phyloP scores from a whole-genome alignment of 2,329 filamentous ascomycete genomes.

The Aspergillus sp. region DNA sequence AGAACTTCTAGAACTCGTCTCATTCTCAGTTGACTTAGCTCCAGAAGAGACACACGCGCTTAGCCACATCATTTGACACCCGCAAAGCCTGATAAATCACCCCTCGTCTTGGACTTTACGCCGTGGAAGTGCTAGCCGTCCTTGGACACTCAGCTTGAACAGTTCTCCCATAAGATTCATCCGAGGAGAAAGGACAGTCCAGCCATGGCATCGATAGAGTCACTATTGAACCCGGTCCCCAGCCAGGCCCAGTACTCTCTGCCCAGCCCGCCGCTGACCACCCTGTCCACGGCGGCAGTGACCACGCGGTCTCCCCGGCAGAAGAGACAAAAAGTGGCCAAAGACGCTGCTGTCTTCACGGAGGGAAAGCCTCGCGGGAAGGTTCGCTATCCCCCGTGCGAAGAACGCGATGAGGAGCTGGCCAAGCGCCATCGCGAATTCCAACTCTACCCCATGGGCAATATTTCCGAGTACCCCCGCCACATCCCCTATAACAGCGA shows the following conservation, averaged over 20 bases:
- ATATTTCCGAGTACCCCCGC: constrained; percentile 59
- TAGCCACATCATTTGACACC: constrained; percentile 11
- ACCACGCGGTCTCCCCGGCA: constrained; percentile 18
- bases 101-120: constrained; percentile 6
- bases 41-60: constrained; percentile 12
- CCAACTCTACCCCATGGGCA: constrained; percentile 62
- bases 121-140: background rate
- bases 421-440: constrained; percentile 60
- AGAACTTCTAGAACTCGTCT: constrained; percentile 28
- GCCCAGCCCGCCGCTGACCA: constrained; percentile 40
- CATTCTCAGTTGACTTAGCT: constrained; percentile 9
- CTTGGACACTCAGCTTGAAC: background rate
- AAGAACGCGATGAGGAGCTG: constrained; percentile 60
- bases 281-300: constrained; percentile 41
- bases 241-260: constrained; percentile 28
- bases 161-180: constrained; percentile 4
- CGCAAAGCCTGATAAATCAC: constrained; percentile 14
- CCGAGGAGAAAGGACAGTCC: background rate
- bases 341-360: constrained; percentile 62
- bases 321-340: constrained; percentile 58
- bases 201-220: constrained; percentile 62
- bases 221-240: constrained; percentile 63
- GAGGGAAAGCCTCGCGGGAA: constrained; percentile 62
- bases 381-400: constrained; percentile 72
- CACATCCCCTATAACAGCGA: constrained; percentile 94